Percentiles rank a stretch among this genome's conserved stretches.
Evolutionary conservation across 805 yeast genomes (phyloP).

Genomic region (Ogataea nonfermentans): DNA sequence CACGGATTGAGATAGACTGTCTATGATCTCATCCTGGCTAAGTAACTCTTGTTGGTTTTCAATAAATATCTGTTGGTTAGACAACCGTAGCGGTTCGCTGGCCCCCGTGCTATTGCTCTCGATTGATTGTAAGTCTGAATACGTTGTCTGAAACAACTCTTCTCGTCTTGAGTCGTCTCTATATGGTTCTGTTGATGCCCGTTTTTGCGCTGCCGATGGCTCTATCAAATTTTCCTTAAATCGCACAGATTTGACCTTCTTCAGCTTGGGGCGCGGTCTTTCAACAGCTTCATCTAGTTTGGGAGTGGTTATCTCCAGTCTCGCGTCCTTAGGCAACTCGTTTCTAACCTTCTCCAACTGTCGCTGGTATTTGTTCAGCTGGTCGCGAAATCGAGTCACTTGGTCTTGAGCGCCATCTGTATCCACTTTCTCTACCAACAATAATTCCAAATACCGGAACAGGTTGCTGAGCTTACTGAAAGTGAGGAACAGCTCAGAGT

Average conservation of each 20-base stretch:
- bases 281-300: slow-evolving; percentile 5
- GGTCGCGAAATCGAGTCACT: slow-evolving; percentile 5
- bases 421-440: slow-evolving; percentile 18
- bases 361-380: slow-evolving; percentile 4
- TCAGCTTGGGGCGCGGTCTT: slow-evolving; percentile 9
- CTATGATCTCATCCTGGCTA: slow-evolving; percentile 46
- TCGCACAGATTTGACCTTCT: slow-evolving; percentile 26
- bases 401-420: slow-evolving; percentile 1
- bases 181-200: slow-evolving; percentile 8
- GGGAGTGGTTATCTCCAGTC: slow-evolving; percentile 1
- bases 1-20: slow-evolving; percentile 41
- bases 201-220: slow-evolving; percentile 9
- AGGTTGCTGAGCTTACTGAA: slow-evolving; percentile 14
- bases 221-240: slow-evolving; percentile 26
- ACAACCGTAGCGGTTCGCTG: slow-evolving; percentile 17
- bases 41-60: slow-evolving; percentile 45
- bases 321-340: slow-evolving; percentile 10
- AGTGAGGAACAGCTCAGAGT: slow-evolving; percentile 15
- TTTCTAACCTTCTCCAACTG: slow-evolving; percentile 1
- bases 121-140: slow-evolving; percentile 3
- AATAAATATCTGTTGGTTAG: slow-evolving; percentile 34
- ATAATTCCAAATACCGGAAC: slow-evolving; percentile 17
- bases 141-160: background rate
- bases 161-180: slow-evolving; percentile 12
- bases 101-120: background rate